phyloP scores from a whole-genome alignment of 2,329 filamentous ascomycete species.

The Cladosporium cucumerinum region DNA sequence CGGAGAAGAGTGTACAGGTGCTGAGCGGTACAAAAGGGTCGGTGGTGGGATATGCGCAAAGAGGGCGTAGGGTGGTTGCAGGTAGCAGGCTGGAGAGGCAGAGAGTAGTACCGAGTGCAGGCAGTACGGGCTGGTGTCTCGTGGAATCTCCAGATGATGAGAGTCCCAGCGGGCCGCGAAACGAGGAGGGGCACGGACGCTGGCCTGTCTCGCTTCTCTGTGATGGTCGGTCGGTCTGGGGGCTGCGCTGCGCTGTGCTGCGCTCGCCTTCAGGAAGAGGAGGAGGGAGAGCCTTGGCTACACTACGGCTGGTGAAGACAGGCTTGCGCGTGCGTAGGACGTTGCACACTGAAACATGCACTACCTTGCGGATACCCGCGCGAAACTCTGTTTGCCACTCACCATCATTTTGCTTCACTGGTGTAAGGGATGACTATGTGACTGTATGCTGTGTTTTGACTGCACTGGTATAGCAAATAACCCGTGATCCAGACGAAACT shows the following conservation, averaged over 20 bases:
- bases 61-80: not conserved
- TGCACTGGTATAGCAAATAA: not conserved
- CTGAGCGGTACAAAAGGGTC: not conserved
- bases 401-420: not conserved
- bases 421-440: not conserved
- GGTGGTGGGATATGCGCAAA: conserved; percentile 1
- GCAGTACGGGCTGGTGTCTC: conserved; percentile 10
- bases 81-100: conserved; percentile 1
- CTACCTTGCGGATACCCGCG: not conserved
- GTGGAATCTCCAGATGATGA: conserved; percentile 21
- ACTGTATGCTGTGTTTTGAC: not conserved
- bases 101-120: not conserved
- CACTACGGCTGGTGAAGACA: conserved; percentile 6
- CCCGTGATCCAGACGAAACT: not conserved
- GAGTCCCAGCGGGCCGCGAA: conserved; percentile 17
- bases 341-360: conserved; percentile 3
- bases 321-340: not conserved
- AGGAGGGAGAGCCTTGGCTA: conserved; percentile 2
- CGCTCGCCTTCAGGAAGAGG: conserved; percentile 14
- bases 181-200: conserved; percentile 9
- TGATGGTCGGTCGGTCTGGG: not conserved
- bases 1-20: not conserved
- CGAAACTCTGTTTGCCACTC: not conserved
- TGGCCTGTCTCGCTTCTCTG: not conserved
- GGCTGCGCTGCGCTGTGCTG: not conserved